phyloP scores from a whole-genome alignment of 257 asterid genomes.

The Solanum medicagineum region DNA sequence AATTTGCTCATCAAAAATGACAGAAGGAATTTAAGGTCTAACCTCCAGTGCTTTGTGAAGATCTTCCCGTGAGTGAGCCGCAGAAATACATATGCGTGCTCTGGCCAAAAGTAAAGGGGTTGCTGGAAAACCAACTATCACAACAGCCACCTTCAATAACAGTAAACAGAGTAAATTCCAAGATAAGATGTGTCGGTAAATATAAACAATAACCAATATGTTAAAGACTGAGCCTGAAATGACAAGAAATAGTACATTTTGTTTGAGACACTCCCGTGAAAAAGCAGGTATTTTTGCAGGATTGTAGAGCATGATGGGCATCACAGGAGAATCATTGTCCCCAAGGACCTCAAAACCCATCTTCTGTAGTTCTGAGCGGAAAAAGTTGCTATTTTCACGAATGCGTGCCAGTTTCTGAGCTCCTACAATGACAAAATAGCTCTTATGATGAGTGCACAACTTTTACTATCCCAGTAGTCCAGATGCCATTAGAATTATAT shows the following conservation, averaged over 20 bases:
- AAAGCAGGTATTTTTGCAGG: constrained; percentile 97
- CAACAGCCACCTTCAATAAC: constrained; percentile 74
- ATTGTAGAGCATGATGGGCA: constrained; percentile 97
- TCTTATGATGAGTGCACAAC: not conserved
- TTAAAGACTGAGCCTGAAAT: not conserved
- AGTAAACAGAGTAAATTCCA: not conserved
- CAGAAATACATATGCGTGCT: constrained; percentile 92
- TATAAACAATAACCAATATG: not conserved
- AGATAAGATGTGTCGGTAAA: not conserved
- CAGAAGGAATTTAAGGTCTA: not conserved
- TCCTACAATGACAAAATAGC: constrained; percentile 33
- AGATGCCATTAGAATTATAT: not conserved
- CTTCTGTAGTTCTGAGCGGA: constrained; percentile 84
- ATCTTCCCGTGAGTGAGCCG: constrained; percentile 93
- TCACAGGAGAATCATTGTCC: constrained; percentile 94
- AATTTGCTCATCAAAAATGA: not conserved
- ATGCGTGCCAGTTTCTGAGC: constrained; percentile 85
- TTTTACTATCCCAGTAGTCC: not conserved
- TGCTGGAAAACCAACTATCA: constrained; percentile 96
- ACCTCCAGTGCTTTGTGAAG: constrained; percentile 87
- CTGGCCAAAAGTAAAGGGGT: constrained; percentile 94
- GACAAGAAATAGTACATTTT: constrained; percentile 35
- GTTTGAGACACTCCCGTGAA: constrained; percentile 91
- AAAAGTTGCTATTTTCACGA: constrained; percentile 89
- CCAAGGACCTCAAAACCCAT: constrained; percentile 99